A percentile compares a stretch with the other conserved stretches of the same genome.
Conservation (phyloP, 257 asterid species). For the Vinca minor region DNA sequence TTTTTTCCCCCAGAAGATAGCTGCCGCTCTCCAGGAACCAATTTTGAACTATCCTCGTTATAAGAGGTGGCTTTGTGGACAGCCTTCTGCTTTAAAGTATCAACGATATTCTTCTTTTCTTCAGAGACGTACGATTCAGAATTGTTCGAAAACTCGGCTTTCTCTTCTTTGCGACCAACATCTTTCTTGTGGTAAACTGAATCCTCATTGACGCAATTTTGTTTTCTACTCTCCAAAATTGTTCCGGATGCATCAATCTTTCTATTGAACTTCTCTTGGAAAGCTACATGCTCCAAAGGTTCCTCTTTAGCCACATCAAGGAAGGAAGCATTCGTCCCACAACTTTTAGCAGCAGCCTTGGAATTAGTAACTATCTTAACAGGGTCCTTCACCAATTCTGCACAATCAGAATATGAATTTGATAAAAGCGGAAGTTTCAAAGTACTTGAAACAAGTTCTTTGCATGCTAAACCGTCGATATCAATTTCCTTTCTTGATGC, state of each 20-base stretch:
- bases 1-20: constrained; percentile 40
- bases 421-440: constrained; percentile 80
- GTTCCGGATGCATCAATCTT: constrained; percentile 33
- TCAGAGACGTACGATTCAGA: constrained; percentile 31
- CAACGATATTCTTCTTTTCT: constrained; percentile 32
- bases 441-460: constrained; percentile 69
- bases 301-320: constrained; percentile 36
- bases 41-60: constrained; percentile 35
- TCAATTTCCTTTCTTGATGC: constrained; percentile 44
- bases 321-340: constrained; percentile 24
- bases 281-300: constrained; percentile 29
- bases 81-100: constrained; percentile 28
- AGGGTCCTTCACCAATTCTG: constrained; percentile 32
- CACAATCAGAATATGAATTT: constrained; percentile 27
- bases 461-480: constrained; percentile 44
- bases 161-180: constrained; percentile 28
- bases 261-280: constrained; percentile 33
- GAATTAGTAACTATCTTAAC: constrained; percentile 20
- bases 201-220: constrained; percentile 22
- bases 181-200: constrained; percentile 35
- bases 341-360: constrained; percentile 23
- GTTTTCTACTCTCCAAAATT: constrained; percentile 35
- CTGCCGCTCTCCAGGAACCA: constrained; percentile 32
- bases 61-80: constrained; percentile 36
- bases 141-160: constrained; percentile 30